These are phyloP conservation scores for Linum usitatissimum DNA, from an alignment of 345 rosid species.

Conservation along the genomic window DNA sequence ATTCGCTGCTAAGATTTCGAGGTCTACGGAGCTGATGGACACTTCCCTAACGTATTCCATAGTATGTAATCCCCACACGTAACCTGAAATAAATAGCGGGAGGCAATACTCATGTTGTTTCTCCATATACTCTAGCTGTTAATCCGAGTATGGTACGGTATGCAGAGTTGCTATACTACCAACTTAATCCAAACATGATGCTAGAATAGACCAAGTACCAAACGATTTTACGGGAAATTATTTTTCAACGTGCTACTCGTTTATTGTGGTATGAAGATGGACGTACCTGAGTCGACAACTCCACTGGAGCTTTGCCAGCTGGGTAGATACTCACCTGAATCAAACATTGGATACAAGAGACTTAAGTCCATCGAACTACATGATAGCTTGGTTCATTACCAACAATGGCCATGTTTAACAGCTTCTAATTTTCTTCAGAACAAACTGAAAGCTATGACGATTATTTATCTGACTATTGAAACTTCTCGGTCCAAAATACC, in stretches of 20 bases:
- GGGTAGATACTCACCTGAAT: conserved; percentile 77
- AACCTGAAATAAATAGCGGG: conserved; percentile 31
- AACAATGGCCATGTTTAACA: background rate
- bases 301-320: conserved; percentile 73
- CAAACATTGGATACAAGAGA: conserved; percentile 5
- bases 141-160: background rate
- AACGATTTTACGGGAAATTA: background rate
- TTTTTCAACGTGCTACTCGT: background rate
- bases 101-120: background rate
- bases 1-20: background rate
- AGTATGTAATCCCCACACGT: conserved; percentile 75
- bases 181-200: too few species aligned
- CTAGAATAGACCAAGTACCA: background rate
- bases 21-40: conserved; percentile 31
- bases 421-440: background rate
- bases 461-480: too few species aligned
- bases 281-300: conserved; percentile 65
- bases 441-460: too few species aligned
- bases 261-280: conserved; percentile 2
- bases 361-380: background rate
- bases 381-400: background rate
- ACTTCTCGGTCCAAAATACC: too few species aligned
- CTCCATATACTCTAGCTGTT: background rate
- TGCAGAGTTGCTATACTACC: too few species aligned
- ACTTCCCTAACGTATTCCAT: conserved; percentile 92